Evolutionary conservation across 768 basidiomycete genomes (phyloP), one percentile per base, ranked within the genome.

Genomic region (Hypsizygus marmoreus): DNA sequence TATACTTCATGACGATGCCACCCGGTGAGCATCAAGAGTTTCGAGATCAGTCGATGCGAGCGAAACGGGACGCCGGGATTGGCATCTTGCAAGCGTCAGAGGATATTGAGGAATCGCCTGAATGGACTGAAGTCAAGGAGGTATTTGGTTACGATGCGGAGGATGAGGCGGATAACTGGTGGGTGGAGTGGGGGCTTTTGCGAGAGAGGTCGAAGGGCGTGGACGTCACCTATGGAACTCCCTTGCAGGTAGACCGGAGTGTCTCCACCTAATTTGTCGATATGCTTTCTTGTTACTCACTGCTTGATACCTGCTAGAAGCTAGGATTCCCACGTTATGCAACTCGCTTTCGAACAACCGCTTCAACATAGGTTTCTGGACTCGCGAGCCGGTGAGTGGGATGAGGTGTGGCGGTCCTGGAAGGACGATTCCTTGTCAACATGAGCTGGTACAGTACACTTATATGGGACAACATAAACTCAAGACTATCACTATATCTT

Each of bases 81-180:
- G 53, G 51, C 9, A 40, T 57, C 3, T 49, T 60, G 20, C 39
- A 43, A 13, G 43, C 30, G 19, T 36, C 11, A 19, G 39, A 51
- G 19, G 46, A 47, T 11, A 6, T 16, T 11, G 50, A 57, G 22
- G 49, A 54, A 45, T 33, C 49, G 4, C 51, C 39, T 4, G 66
- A 77, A 47, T 82, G 80, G 74, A 66, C 69, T 12, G 70, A 73
- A 41, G 65, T 79, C 33, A 73, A 71, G 44, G 67, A 69, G 16
- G 50, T 78, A 19, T 82, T 79, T 51, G 69, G 70, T 10, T 81
- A 82, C 53, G 75, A 80, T 45, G 75, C 78, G 16, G 75, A 77
- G 54, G 79, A 82, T 23, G 76, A 77, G 20, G 81, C 79, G 6
- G 79, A 81, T 44, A 73, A 81, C 45, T 82, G 80, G 80, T 82